A percentile compares a stretch with the other conserved stretches of the same genome.
phyloP scores from a whole-genome alignment of 2,329 filamentous ascomycete genomes.

The Penicillium sp. region DNA sequence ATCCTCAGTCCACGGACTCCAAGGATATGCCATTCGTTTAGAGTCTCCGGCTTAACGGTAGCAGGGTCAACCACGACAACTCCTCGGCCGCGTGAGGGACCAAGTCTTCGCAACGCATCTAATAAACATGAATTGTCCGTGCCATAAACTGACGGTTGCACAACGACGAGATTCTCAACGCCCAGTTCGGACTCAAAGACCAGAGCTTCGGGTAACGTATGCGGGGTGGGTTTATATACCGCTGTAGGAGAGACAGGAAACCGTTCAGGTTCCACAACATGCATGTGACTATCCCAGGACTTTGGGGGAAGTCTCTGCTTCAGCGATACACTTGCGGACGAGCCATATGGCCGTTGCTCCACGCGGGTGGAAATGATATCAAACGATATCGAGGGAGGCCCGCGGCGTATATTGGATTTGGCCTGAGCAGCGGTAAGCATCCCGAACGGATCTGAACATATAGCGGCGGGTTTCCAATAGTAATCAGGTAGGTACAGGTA shows the following conservation, averaged over 20 bases:
- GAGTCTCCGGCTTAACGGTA: slow-evolving; percentile 33
- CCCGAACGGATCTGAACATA: slow-evolving; percentile 4
- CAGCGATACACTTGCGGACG: slow-evolving; percentile 9
- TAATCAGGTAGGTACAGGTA: background rate
- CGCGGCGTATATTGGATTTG: slow-evolving; percentile 13
- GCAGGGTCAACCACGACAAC: slow-evolving; percentile 57
- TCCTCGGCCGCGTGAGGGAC: slow-evolving; percentile 50
- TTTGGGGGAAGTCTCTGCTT: slow-evolving; percentile 27
- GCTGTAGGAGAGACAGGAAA: slow-evolving; percentile 51
- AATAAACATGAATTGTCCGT: slow-evolving; percentile 59
- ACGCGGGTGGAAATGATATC: slow-evolving; percentile 3
- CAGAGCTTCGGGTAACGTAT: slow-evolving; percentile 52
- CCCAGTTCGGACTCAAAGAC: slow-evolving; percentile 51
- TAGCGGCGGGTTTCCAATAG: background rate
- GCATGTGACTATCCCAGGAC: slow-evolving; percentile 64
- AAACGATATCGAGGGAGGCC: slow-evolving; percentile 17
- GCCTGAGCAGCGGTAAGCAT: slow-evolving; percentile 27
- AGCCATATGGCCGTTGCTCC: slow-evolving; percentile 11
- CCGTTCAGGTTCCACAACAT: slow-evolving; percentile 54
- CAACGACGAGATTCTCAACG: slow-evolving; percentile 56
- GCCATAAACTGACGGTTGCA: slow-evolving; percentile 62
- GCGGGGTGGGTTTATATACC: slow-evolving; percentile 50
- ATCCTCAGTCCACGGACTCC: slow-evolving; percentile 60
- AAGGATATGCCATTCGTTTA: slow-evolving; percentile 54
- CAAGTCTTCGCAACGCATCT: slow-evolving; percentile 51